Base-by-base conservation (phyloP, 2,329 filamentous ascomycete genomes). In the Aspergillus viridinutans region DNA sequence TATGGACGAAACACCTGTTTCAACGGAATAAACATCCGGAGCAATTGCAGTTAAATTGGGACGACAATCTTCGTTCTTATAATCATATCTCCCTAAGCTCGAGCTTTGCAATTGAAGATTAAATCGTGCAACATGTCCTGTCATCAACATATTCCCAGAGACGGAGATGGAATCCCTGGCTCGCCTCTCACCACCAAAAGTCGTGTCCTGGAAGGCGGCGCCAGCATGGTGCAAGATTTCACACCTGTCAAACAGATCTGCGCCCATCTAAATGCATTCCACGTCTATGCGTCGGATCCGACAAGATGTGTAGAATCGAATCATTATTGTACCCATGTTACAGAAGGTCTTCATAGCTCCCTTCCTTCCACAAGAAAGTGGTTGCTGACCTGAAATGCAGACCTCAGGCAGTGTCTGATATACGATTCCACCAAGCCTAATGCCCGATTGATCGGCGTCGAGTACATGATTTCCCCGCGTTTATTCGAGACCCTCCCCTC, bases 231-330 rank as follows among this genome's bases (percentile, higher is more conserved):
- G 17, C 74, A 78, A 55, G 71, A 76, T 61, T 90, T 95, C 70
- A 77, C 81, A 0, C 90, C 90, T 0, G 74, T 90, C 6, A 87
- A 90, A 66, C 83, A 85, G 53, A 82, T 95, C 50, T 94, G 90
- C 73, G 90, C 89, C 1, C 90, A 93, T 68, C 80, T 96, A 1
- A 92, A 94, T 66, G 90, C 90, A n/a, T 92, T 92, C 68, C 91
- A 95, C 68, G 85, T 87, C 50, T 94, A 94, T 68, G 87, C 86
- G n/a, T 81, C 85, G 26, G 88, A 93, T 49, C 85, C 86, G 0
- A 81, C 77, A 1, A 85, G 89, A 14, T 81, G 78, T 42, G 86
- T 95, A 1, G 90, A 94, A 70, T 79, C 90, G 0, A 92, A 94
- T 68, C 90, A 95, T 72, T 96, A 94, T 74, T 96, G 91, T 70